These are phyloP conservation scores for Hypholoma fasciculare DNA, from an alignment of 768 basidiomycete genomes.

Conservation along the genomic window DNA sequence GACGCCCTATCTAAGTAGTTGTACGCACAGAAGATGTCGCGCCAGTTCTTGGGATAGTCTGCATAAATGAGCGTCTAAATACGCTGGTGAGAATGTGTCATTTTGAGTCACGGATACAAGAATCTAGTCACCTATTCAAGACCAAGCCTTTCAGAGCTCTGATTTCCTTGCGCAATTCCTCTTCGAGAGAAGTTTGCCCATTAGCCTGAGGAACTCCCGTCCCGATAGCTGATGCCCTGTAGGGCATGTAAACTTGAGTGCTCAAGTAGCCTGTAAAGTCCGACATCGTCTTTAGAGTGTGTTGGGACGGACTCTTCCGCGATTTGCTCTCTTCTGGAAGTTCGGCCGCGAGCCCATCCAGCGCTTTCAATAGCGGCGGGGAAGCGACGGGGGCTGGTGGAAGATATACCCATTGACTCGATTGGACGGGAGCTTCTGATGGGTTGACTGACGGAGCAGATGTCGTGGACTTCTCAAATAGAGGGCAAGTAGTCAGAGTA, in stretches of 20 bases:
- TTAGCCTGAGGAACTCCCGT: constrained; percentile 25
- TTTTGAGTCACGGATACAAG: not conserved
- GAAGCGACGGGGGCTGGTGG: constrained; percentile 31
- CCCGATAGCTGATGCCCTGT: constrained; percentile 30
- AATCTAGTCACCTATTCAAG: constrained; percentile 58
- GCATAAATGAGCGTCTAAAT: constrained; percentile 42
- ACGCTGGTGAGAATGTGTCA: not conserved
- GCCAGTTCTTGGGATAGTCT: constrained; percentile 24
- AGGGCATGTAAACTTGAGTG: constrained; percentile 65
- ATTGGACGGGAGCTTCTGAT: constrained; percentile 14
- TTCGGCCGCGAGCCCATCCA: constrained; percentile 33
- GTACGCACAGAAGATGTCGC: not conserved
- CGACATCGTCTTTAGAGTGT: constrained; percentile 63
- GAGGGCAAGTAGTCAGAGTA: constrained; percentile 49
- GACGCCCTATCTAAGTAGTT: too few relatives aligned
- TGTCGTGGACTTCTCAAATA: constrained; percentile 43
- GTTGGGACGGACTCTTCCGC: constrained; percentile 46
- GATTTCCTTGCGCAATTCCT: constrained; percentile 74
- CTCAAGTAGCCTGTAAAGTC: constrained; percentile 82
- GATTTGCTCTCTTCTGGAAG: constrained; percentile 34
- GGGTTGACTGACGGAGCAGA: constrained; percentile 17
- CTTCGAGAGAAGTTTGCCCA: constrained; percentile 47
- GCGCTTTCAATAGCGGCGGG: constrained; percentile 37
- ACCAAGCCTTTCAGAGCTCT: constrained; percentile 78
- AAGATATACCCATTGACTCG: constrained; percentile 40